Base-by-base conservation (phyloP, 306 rosid genomes). In the Cicer cuneatum region DNA sequence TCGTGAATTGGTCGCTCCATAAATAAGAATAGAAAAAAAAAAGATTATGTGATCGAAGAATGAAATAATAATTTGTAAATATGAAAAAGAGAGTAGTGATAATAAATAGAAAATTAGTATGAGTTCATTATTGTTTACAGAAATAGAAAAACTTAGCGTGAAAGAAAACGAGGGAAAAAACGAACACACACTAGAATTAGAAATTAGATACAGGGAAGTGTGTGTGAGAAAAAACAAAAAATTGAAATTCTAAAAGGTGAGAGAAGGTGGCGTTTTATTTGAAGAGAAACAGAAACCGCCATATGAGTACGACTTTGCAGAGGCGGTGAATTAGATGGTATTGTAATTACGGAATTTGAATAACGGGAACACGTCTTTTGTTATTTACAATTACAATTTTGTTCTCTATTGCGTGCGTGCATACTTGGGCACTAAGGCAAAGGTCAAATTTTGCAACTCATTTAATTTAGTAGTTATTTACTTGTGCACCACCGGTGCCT, bases 391-490 rank as follows among this genome's bases (percentile, higher is more conserved):
- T 49, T 64, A 33, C 76, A 7, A 7, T 21, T 47, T 78, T 48
- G 56, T 24, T 33, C 8, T 4, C 3, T 24, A 58, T 18, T 5
- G 35, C 18, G 2, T 11, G 3, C 64, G 33, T 66, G 69, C 14
- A 73, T 66, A 10, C 83, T 80, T 73, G 83, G 79, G 41, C 65
- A 18, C 7, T 73, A 80, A 79, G 83, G 61, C 59, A 79, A 19
- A 54, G 74, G 83, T 80, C 83, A 80, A 73, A 58, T 2, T 57
- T 57, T 66, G 56, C 70, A 71, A 35, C 47, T 42, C 9, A 42
- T 18, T 29, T 64, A 45, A 13, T 48, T 48, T 14, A 48, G 33
- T 3, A 29, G 5, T n/a, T 9, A 9, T 2, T 45, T 68, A 18
- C 81, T 77, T 77, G 75, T 46, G 61, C 61, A 10, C 6, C 75